Evolutionary conservation across 2,329 filamentous ascomycete genomes (phyloP).

Genomic region (Exophiala oligosperma): DNA sequence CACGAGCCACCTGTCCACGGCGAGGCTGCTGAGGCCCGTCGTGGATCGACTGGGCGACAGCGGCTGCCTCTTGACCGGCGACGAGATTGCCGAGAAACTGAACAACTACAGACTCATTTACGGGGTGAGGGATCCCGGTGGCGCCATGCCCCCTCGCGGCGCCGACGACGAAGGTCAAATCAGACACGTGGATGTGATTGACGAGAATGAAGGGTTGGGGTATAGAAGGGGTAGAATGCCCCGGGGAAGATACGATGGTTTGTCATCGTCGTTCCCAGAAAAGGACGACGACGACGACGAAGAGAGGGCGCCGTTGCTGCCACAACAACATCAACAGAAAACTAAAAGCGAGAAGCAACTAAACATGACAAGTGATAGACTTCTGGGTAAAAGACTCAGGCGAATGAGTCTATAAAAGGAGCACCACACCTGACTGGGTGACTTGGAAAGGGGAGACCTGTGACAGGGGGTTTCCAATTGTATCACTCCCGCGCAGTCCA

Average conservation of each 20-base stretch:
- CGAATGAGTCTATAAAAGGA: no score
- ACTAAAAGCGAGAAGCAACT: no score
- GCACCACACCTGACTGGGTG: no score
- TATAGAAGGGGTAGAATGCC: constrained; percentile 13
- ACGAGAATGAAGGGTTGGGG: constrained; percentile 16
- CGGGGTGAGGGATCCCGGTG: constrained; percentile 29
- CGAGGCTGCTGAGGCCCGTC: constrained; percentile 20
- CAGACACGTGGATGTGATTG: constrained; percentile 12
- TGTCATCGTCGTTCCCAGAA: neutral
- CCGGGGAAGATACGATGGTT: constrained; percentile 14
- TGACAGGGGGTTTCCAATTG: no score
- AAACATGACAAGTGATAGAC: no score
- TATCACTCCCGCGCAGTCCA: no score
- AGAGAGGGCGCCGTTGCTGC: constrained; percentile 1
- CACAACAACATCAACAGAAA: no score
- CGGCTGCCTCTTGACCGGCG: constrained; percentile 22
- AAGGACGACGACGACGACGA: neutral
- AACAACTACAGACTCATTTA: constrained; percentile 25
- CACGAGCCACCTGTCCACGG: constrained; percentile 18
- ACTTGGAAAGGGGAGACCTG: no score
- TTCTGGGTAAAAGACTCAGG: no score
- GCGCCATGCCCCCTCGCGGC: neutral
- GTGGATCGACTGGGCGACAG: constrained; percentile 20
- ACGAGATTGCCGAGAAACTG: constrained; percentile 26
- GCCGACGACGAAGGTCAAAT: constrained; percentile 5